A percentile compares a stretch with the other conserved stretches of the same genome.
Conservation (phyloP, 352 stramenopile species). For the Globisporangium mamillatum region DNA sequence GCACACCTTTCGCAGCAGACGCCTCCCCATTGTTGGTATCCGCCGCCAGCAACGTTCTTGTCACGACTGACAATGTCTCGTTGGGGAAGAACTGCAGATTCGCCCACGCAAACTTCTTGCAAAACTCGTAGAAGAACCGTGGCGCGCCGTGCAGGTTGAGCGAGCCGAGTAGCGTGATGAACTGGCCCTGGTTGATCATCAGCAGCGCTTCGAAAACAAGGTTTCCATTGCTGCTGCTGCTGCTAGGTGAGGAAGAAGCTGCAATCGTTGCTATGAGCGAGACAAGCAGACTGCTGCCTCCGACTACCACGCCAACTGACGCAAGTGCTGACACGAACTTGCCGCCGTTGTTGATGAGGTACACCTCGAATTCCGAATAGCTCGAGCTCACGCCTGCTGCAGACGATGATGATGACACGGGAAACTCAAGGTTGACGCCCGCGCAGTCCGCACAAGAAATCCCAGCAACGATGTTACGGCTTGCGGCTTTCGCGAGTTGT, state of each 20-base stretch:
- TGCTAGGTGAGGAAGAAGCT: conserved; percentile 13
- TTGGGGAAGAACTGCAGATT: conserved; percentile 41
- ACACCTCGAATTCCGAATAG: conserved; percentile 34
- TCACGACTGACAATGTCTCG: neutral
- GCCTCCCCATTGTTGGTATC: neutral
- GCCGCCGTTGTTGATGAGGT: conserved; percentile 43
- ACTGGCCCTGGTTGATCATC: conserved; percentile 43
- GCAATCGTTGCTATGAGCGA: conserved; percentile 15
- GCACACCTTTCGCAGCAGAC: conserved; percentile 22
- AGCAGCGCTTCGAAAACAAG: conserved; percentile 39
- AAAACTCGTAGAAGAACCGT: conserved; percentile 46
- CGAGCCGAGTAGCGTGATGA: conserved; percentile 43
- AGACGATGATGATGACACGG: conserved; percentile 20
- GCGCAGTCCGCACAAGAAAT: conserved; percentile 40
- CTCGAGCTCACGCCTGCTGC: conserved; percentile 14
- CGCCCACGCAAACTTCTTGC: conserved; percentile 46
- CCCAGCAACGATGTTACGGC: neutral
- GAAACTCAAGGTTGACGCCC: conserved; percentile 45
- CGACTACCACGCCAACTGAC: conserved; percentile 32
- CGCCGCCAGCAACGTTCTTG: neutral
- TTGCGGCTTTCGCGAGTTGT: conserved; percentile 19
- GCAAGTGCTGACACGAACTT: conserved; percentile 26
- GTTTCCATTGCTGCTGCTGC: conserved; percentile 6
- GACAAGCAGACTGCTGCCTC: conserved; percentile 21
- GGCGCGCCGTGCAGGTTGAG: conserved; percentile 40